Conservation (phyloP, 768 basidiomycete species). For the Tylopilus cervinicoccineus region DNA sequence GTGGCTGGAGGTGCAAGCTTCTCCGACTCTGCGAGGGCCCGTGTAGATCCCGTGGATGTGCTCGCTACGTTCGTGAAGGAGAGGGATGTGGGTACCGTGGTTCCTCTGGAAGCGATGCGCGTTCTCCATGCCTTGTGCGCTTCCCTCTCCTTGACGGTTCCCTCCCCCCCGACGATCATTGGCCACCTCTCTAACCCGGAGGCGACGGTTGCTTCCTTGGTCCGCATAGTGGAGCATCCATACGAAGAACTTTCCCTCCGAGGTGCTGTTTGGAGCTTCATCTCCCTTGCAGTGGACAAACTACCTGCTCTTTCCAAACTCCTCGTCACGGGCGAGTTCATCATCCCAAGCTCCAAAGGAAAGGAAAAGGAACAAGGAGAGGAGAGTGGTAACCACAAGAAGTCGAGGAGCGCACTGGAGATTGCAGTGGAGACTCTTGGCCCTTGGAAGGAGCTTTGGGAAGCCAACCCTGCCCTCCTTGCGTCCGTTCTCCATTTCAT, state of each 20-base stretch:
- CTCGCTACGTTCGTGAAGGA: constrained; percentile 65
- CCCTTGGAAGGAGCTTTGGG: constrained; percentile 74
- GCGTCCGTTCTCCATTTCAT: constrained; percentile 73
- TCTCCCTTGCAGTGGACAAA: constrained; percentile 74
- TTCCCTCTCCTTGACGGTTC: constrained; percentile 56
- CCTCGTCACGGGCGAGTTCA: constrained; percentile 73
- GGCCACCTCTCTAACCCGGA: constrained; percentile 79
- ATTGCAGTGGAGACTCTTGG: constrained; percentile 63
- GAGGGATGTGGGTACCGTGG: constrained; percentile 52
- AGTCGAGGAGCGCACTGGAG: constrained; percentile 55
- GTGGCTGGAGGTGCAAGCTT: constrained; percentile 46
- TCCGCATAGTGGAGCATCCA: constrained; percentile 72
- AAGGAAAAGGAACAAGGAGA: constrained; percentile 32
- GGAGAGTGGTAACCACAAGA: constrained; percentile 29
- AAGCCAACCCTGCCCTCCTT: constrained; percentile 70
- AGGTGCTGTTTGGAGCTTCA: constrained; percentile 79
- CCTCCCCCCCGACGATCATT: constrained; percentile 68
- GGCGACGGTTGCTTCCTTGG: constrained; percentile 58
- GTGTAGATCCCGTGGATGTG: constrained; percentile 71
- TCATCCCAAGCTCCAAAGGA: constrained; percentile 42
- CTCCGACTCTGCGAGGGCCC: constrained; percentile 42
- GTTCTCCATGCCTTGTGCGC: constrained; percentile 65
- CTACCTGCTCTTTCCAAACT: constrained; percentile 83
- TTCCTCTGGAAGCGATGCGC: constrained; percentile 64
- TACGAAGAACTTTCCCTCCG: constrained; percentile 73